Evolutionary conservation across 768 basidiomycete species (phyloP).

Genomic region (Agrocybe chaxingu): DNA sequence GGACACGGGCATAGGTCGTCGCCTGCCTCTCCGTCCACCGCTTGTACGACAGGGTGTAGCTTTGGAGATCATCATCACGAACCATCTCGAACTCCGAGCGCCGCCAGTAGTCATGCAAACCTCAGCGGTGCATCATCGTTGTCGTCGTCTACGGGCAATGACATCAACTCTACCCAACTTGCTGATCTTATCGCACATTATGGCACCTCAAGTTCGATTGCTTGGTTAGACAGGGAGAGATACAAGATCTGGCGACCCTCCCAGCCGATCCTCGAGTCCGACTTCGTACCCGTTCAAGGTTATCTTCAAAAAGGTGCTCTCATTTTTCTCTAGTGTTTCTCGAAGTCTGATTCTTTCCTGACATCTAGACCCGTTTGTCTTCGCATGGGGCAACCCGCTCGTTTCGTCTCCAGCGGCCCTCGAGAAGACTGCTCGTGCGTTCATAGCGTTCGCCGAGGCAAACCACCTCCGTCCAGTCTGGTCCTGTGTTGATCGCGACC

Average conservation of each 20-base stretch:
- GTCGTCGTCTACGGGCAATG: too few relatives aligned
- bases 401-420: constrained; percentile 4
- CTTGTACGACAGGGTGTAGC: too few relatives aligned
- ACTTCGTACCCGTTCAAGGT: background rate
- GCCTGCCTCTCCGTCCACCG: too few relatives aligned
- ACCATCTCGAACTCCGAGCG: too few relatives aligned
- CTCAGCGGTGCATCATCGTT: too few relatives aligned
- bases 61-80: too few relatives aligned
- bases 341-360: too few relatives aligned
- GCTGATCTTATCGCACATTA: constrained; percentile 1
- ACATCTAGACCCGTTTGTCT: constrained; percentile 3
- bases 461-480: constrained; percentile 1
- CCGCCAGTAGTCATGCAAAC: too few relatives aligned
- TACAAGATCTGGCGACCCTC: constrained; percentile 6
- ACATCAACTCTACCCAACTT: background rate
- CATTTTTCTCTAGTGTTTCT: background rate
- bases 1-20: too few relatives aligned
- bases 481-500: constrained; percentile 9
- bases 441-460: constrained; percentile 2
- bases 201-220: background rate
- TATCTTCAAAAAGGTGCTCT: background rate
- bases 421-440: constrained; percentile 1
- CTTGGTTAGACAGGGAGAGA: constrained; percentile 4
- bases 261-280: constrained; percentile 1
- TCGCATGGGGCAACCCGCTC: constrained; percentile 10